Evolutionary conservation across 805 yeast genomes (phyloP), one percentile per base, ranked within the genome.

Genomic region (Wickerhamiella kurtzmanii): DNA sequence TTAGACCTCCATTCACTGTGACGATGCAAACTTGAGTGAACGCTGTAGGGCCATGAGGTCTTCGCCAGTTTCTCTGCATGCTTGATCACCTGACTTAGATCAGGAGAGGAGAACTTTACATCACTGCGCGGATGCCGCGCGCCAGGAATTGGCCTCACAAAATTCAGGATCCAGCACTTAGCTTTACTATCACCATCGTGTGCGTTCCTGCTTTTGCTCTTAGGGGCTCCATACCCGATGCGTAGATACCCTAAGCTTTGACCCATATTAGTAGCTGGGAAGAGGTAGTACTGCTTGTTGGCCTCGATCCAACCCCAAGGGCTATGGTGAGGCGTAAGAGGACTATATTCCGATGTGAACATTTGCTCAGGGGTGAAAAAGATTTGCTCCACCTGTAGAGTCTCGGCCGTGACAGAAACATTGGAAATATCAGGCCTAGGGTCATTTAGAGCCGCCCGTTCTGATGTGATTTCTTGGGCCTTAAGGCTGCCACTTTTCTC

Each of bases 321-420:
- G 22, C 57, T 54, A 6, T 49, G 21, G 0, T 16, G 22, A n/a
- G 56, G 56, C 3, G 46, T 16, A 1, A 3, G n/a, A 1, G 55
- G 56, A 2, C 20, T 36, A 37, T 50, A 51, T n/a, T 43, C 25
- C 4, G 13, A n/a, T 1, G 43, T 13, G 25, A 38, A 38, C 41
- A 38, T 38, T 18, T 38, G 25, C n/a, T 38, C 41, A 17, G 25
- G 25, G n/a, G 41, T 38, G n/a, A 38, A 38, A 11, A 5, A 21
- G 25, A 25, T 38, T 18, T 38, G 20, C 20, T 18, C n/a, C 11
- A 38, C 9, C 18, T 17, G 25, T 6, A 38, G 9, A 19, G 41
- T 19, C 25, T 20, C 16, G 16, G 20, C 16, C 25, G 41, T 38
- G 8, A 38, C 41, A 5, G 38, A 17, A 17, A 36, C 19, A 17